These are phyloP conservation scores for Calonectria hongkongensis DNA, from an alignment of 2,329 filamentous ascomycete genomes.

Conservation along the genomic window DNA sequence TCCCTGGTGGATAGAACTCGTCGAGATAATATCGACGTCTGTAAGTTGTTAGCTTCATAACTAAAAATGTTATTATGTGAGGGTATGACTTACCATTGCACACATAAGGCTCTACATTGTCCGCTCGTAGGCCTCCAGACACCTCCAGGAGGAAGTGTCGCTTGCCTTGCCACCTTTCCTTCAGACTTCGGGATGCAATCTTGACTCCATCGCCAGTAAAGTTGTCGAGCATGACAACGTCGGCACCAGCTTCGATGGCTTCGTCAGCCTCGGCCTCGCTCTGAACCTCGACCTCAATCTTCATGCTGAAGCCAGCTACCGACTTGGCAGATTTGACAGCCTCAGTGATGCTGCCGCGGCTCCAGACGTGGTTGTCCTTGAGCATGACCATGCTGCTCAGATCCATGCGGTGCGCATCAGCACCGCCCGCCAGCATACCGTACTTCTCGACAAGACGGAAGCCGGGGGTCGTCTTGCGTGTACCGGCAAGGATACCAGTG, in stretches of 20 bases:
- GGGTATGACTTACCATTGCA: conserved; percentile 74
- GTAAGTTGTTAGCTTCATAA: conserved; percentile 44
- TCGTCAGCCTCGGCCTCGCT: conserved; percentile 91
- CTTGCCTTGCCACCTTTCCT: conserved; percentile 86
- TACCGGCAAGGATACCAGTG: conserved; percentile 90
- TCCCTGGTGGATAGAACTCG: conserved; percentile 97
- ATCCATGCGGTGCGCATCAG: conserved; percentile 93
- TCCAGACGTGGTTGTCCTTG: conserved; percentile 99
- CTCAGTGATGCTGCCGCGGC: conserved; percentile 87
- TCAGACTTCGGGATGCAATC: conserved; percentile 83
- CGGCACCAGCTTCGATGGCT: conserved; percentile 91
- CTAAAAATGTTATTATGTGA: background rate
- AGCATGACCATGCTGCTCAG: conserved; percentile 97
- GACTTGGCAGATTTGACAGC: conserved; percentile 90
- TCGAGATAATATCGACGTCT: conserved; percentile 97
- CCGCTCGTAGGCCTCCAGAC: conserved; percentile 89
- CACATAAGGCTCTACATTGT: conserved; percentile 90
- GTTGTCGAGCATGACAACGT: conserved; percentile 98
- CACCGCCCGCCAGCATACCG: conserved; percentile 95
- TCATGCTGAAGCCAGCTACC: conserved; percentile 91
- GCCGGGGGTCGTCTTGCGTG: conserved; percentile 96
- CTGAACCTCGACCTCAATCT: conserved; percentile 97
- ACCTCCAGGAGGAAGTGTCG: conserved; percentile 90
- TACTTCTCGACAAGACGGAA: conserved; percentile 98
- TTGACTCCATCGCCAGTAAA: conserved; percentile 88